Evolutionary conservation across 352 stramenopile species (phyloP).

Genomic region (Phytophthora pini): DNA sequence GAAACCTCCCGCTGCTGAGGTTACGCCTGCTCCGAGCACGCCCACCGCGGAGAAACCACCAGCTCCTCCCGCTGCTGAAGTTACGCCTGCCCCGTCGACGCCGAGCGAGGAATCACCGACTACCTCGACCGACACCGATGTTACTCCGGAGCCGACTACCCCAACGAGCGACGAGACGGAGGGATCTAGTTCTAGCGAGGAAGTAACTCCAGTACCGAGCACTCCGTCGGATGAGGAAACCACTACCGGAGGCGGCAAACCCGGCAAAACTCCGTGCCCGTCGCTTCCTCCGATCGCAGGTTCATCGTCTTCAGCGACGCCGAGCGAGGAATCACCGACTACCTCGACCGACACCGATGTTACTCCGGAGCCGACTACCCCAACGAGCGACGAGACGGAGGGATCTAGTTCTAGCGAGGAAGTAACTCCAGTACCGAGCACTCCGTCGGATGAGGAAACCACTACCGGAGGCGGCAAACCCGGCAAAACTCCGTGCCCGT

Average conservation of each 20-base stretch:
- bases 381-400: slow-evolving; percentile 20
- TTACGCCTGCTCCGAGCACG: slow-evolving; percentile 10
- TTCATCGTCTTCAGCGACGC: slow-evolving; percentile 36
- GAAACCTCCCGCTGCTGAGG: background rate
- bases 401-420: slow-evolving; percentile 19
- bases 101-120: slow-evolving; percentile 17
- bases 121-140: slow-evolving; percentile 3
- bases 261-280: slow-evolving; percentile 27
- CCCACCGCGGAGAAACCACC: slow-evolving; percentile 1
- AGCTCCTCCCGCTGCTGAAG: background rate
- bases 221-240: slow-evolving; percentile 16
- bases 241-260: slow-evolving; percentile 18
- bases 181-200: slow-evolving; percentile 15
- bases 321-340: slow-evolving; percentile 6
- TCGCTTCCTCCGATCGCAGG: slow-evolving; percentile 23
- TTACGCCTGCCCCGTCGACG: slow-evolving; percentile 2
- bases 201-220: slow-evolving; percentile 26
- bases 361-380: slow-evolving; percentile 22
- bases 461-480: slow-evolving; percentile 21
- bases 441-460: slow-evolving; percentile 9
- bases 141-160: slow-evolving; percentile 21
- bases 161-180: slow-evolving; percentile 21
- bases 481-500: slow-evolving; percentile 26
- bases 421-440: slow-evolving; percentile 25
- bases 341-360: slow-evolving; percentile 5